Evolutionary conservation across 805 yeast genomes (phyloP).

Genomic region (Starmerella sirachaensis): DNA sequence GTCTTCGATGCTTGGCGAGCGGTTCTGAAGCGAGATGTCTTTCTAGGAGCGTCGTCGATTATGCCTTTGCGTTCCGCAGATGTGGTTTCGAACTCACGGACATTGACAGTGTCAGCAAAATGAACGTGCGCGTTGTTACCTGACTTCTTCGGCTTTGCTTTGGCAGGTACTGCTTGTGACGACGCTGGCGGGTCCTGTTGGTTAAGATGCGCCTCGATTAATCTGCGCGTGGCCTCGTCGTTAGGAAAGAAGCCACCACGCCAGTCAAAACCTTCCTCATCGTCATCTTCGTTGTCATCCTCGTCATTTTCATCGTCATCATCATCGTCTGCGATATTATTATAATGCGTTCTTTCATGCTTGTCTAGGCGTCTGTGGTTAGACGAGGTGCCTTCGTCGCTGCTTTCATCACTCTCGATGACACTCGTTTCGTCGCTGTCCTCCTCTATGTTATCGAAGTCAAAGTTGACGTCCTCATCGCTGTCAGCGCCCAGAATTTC

Average conservation of each 20-base stretch:
- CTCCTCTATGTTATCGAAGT: constrained; percentile 20
- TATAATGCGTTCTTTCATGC: too few relatives aligned
- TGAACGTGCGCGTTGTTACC: constrained; percentile 14
- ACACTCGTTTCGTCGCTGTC: constrained; percentile 31
- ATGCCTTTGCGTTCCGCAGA: constrained; percentile 19
- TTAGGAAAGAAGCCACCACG: constrained; percentile 30
- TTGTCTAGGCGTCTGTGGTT: too few relatives aligned
- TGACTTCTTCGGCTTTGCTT: background rate
- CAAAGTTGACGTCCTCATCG: constrained; percentile 27
- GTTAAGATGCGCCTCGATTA: constrained; percentile 15
- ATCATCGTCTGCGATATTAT: constrained; percentile 25
- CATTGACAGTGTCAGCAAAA: constrained; percentile 21
- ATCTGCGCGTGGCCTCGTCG: constrained; percentile 13
- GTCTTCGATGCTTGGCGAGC: constrained; percentile 3
- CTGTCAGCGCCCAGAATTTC: constrained; percentile 19
- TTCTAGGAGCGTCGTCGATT: constrained; percentile 13
- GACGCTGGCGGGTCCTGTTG: background rate
- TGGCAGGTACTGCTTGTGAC: background rate
- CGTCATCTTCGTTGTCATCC: constrained; percentile 23
- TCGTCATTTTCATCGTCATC: constrained; percentile 33
- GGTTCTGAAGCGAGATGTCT: constrained; percentile 26
- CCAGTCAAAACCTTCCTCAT: constrained; percentile 32
- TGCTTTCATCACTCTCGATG: constrained; percentile 23
- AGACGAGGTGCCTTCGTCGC: constrained; percentile 29
- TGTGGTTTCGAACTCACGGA: constrained; percentile 22